Base-by-base conservation (phyloP, 1,284 basidiomycete species). In the Ustilago shanxiensis region DNA sequence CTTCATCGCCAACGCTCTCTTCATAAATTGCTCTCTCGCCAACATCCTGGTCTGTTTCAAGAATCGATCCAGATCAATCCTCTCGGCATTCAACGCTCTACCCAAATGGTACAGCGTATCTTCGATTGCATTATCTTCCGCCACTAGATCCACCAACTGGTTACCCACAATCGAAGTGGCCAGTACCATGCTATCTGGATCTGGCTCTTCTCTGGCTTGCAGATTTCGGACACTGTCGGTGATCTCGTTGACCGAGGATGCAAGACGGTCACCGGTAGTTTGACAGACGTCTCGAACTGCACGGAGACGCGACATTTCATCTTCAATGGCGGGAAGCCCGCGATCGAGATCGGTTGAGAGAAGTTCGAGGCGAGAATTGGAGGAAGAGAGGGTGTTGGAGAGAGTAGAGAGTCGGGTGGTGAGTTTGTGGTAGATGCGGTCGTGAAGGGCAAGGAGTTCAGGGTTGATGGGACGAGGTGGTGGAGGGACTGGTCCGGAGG, bases 51-150 rank as follows among this genome's bases (percentile, higher is more conserved):
- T 81, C 65, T 84, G 83, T 75, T 85, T 85, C 57, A 86, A 68
- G 60, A 83, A 85, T 24, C 63, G 61, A 9, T 83, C 84, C 51
- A 84, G 59, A 39, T 81, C 74, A 37, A 85, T 70, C 33, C 76
- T 77, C 10, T 96, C 95, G 50, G 93, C 89, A 83, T 96, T 96
- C 74, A 99, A 88, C 3, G 95, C 96, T 65, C 95, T 90, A 65
- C 95, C 94, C 58, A 99, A 90, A 86, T 99, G 95, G 87, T 98
- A 99, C 69, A 98, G 92, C 28, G 96, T 96, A 87, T 99, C 97
- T 86, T 98, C 95, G 81, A 99, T 94, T 0, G 96, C 95, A 80
- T 95, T 95, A 86, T 99, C 97, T 86, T 99, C 97, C n/a, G 97
- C 95, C 8, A 98, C 92, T 24, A 99, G 89, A 85, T 97, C 94